Conservation (phyloP, 352 stramenopile genomes). For the Blastocystis sp. region DNA sequence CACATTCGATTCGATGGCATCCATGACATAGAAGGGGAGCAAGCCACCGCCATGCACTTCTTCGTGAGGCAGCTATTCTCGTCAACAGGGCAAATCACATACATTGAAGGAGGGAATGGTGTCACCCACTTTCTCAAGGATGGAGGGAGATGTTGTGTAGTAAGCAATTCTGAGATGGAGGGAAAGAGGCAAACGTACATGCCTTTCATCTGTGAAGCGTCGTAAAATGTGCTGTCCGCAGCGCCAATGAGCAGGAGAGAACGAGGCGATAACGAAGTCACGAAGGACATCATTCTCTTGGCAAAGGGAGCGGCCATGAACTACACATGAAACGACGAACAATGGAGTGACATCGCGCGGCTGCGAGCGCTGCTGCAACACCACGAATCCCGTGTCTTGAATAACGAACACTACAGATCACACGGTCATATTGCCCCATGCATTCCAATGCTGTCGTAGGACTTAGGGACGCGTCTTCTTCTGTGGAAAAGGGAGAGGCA, state of each 20-base stretch:
- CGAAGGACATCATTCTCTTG: constrained; percentile 10
- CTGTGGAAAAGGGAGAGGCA: not conserved
- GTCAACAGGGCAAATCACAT: not conserved
- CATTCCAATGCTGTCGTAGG: constrained; percentile 41
- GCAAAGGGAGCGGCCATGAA: not conserved
- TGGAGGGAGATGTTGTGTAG: constrained; percentile 26
- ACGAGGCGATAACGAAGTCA: not conserved
- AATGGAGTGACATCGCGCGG: constrained; percentile 1
- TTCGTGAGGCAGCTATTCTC: constrained; percentile 12
- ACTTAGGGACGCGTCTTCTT: not conserved
- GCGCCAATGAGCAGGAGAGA: not conserved
- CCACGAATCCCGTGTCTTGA: not conserved
- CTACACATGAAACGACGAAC: not conserved
- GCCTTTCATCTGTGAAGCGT: not conserved
- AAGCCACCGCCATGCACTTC: constrained; percentile 32
- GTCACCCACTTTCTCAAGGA: constrained; percentile 1
- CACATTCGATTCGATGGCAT: not conserved
- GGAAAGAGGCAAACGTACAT: not conserved
- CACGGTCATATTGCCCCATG: not conserved
- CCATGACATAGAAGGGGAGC: not conserved
- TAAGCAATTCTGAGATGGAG: constrained; percentile 18
- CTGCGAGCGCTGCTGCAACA: constrained; percentile 53
- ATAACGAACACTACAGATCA: constrained; percentile 36
- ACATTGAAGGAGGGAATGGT: constrained; percentile 18
- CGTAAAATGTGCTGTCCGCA: constrained; percentile 57